Evolutionary conservation across 2,329 filamentous ascomycete species (phyloP).

Genomic region (Fusarium illudens): DNA sequence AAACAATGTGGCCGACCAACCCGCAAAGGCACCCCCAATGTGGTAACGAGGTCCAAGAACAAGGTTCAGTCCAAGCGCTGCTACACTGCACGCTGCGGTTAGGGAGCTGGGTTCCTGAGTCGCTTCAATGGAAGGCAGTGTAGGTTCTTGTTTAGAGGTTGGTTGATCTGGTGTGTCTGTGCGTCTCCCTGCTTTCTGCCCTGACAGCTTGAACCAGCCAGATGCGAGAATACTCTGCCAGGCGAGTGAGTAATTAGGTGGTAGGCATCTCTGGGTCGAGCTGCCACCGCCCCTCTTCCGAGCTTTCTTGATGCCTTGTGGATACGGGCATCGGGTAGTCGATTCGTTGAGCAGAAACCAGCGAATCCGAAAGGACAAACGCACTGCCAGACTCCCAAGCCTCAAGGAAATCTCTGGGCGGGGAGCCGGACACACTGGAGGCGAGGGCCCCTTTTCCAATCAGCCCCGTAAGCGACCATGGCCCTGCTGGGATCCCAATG

Average conservation of each 20-base stretch:
- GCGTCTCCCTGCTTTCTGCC: constrained; percentile 15
- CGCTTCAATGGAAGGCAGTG: constrained; percentile 10
- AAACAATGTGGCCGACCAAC: constrained; percentile 22
- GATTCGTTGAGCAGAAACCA: not conserved
- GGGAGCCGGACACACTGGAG: constrained; percentile 4
- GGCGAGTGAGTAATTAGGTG: too few relatives aligned
- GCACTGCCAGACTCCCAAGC: not conserved
- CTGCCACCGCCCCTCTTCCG: not conserved
- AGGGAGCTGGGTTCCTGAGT: constrained; percentile 22
- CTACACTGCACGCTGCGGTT: constrained; percentile 10
- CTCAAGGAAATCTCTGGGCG: not conserved
- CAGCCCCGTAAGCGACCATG: constrained; percentile 5
- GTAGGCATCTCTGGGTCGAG: constrained; percentile 1
- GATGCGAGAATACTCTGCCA: constrained; percentile 20
- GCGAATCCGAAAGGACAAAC: not conserved
- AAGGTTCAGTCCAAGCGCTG: constrained; percentile 33
- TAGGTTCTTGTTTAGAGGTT: constrained; percentile 16
- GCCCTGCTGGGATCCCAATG: constrained; percentile 8
- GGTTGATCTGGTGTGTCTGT: constrained; percentile 24
- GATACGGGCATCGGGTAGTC: not conserved
- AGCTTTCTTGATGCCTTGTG: constrained; percentile 8
- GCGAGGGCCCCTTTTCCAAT: constrained; percentile 8
- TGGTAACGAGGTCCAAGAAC: constrained; percentile 24
- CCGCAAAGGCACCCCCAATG: constrained; percentile 25
- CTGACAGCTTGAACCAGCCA: constrained; percentile 24